These are phyloP conservation scores for Trichoderma koningii DNA, from an alignment of 2,329 filamentous ascomycete species.

Conservation along the genomic window DNA sequence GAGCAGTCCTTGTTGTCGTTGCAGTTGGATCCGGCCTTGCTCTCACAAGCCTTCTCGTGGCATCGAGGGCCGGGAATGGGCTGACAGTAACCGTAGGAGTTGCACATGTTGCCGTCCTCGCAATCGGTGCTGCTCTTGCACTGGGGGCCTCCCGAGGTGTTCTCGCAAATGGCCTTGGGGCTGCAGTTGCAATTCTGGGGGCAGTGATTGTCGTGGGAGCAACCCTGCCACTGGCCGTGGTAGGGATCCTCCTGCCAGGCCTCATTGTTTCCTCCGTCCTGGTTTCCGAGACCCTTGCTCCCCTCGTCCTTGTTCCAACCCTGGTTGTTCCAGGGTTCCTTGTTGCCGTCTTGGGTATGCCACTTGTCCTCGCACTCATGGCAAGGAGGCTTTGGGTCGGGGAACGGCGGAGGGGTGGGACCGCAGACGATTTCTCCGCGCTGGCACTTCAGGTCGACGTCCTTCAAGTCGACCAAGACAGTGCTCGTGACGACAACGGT, in stretches of 20 bases:
- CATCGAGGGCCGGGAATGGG: conserved; percentile 15
- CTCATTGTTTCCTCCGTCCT: too few relatives aligned
- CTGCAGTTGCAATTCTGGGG: conserved; percentile 1
- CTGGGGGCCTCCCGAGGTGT: not conserved
- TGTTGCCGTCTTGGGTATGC: not conserved
- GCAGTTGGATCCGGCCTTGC: not conserved
- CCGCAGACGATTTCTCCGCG: conserved; percentile 5
- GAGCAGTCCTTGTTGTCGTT: conserved; percentile 14
- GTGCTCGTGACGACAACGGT: conserved; percentile 17
- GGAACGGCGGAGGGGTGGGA: not conserved
- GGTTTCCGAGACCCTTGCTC: not conserved
- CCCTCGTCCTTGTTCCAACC: not conserved
- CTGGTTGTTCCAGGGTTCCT: not conserved
- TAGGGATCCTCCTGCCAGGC: conserved; percentile 1
- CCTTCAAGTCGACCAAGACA: conserved; percentile 12
- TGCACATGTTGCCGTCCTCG: conserved; percentile 13
- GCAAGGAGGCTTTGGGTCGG: conserved; percentile 2
- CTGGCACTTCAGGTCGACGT: conserved; percentile 3
- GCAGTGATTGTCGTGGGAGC: conserved; percentile 5
- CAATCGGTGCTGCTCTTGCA: conserved; percentile 10
- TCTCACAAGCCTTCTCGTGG: conserved; percentile 12
- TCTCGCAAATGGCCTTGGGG: conserved; percentile 12
- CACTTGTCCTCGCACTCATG: conserved; percentile 1
- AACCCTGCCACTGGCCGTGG: conserved; percentile 11
- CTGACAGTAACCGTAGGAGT: conserved; percentile 13